Base-by-base conservation (phyloP, 441 rosid genomes). In the Croton setiger region DNA sequence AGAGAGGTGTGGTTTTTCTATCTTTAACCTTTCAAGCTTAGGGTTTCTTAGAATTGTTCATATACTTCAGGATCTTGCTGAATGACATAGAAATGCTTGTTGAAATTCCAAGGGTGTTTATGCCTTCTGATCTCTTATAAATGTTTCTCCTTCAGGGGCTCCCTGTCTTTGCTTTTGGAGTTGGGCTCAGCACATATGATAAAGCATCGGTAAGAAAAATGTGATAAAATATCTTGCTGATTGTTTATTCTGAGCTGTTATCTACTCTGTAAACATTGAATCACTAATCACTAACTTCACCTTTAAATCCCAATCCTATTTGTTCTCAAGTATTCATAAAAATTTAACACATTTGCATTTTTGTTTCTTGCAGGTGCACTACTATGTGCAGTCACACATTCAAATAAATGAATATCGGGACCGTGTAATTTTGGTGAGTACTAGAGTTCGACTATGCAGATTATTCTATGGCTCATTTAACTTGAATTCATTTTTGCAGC, bases 341-440 rank as follows among this genome's bases (percentile, higher is more conserved):
- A 39, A 51, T 74, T 35, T 11, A n/a, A n/a, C n/a, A n/a, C n/a
- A n/a, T 64, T 67, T 69, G 54, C 69, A 31, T 68, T 39, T 60
- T 55, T 66, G 44, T 14, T 75, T 66, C 48, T 68, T 68, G 52
- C 77, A 94, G 99, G 97, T 87, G 68, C 85, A 94, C 64, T 92
- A 83, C 78, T 92, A 94, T 73, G 85, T 90, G 68, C 99, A 94
- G 55, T 90, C 99, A 18, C 98, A 94, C 75, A 94, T 94, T 74
- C 99, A 94, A 84, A 85, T 94, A 73, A 94, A 94, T 75, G 99
- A 94, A 80, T 94, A 83, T 74, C 80, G 99, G 61, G 99, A 94
- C 67, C 85, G 90, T 58, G 84, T 92, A 60, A 60, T 94, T 72
- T 80, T 94, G 90, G 98, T 94, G 78, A 82, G 97, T 74, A 47